phyloP scores from a whole-genome alignment of 1,139 yeast species.

The Hansenula sp. region DNA sequence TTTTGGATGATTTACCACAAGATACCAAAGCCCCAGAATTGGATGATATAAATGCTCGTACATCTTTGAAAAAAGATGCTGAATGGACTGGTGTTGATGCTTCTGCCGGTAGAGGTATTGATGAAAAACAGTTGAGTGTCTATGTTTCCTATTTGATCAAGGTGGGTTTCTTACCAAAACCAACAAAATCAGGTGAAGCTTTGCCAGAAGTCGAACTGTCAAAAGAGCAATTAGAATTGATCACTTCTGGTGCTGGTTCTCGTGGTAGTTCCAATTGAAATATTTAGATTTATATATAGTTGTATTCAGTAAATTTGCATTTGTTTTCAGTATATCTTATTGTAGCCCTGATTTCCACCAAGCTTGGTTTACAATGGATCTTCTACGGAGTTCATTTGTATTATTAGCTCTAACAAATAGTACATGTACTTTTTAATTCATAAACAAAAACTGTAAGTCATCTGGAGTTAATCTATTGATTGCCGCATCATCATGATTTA shows the following conservation, averaged over 20 bases:
- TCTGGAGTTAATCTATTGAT: conserved; percentile 84
- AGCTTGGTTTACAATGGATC: too few relatives aligned
- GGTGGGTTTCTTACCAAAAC: conserved; percentile 73
- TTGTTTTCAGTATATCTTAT: too few relatives aligned
- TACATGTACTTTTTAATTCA: conserved; percentile 38
- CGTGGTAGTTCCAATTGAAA: conserved; percentile 46
- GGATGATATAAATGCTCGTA: conserved; percentile 76
- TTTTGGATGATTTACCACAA: conserved; percentile 85
- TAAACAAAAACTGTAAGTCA: conserved; percentile 90
- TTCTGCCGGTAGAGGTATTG: conserved; percentile 72
- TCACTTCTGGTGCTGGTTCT: conserved; percentile 84
- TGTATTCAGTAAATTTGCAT: too few relatives aligned
- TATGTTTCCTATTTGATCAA: conserved; percentile 77
- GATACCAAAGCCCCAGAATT: conserved; percentile 93
- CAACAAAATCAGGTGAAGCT: conserved; percentile 37
- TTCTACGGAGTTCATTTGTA: too few relatives aligned
- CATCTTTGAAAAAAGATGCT: conserved; percentile 57
- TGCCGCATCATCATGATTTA: conserved; percentile 88
- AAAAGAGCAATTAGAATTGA: conserved; percentile 58
- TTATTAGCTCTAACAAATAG: too few relatives aligned
- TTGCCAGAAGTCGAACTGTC: conserved; percentile 61
- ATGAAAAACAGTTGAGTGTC: conserved; percentile 58
- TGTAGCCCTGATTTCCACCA: too few relatives aligned
- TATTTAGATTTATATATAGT: background rate
- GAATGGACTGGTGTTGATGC: conserved; percentile 62